Percentiles rank a stretch among this genome's conserved stretches.
These are phyloP conservation scores for Chrysoporthe puriensis DNA, from an alignment of 2,329 filamentous ascomycete genomes.

Conservation along the genomic window DNA sequence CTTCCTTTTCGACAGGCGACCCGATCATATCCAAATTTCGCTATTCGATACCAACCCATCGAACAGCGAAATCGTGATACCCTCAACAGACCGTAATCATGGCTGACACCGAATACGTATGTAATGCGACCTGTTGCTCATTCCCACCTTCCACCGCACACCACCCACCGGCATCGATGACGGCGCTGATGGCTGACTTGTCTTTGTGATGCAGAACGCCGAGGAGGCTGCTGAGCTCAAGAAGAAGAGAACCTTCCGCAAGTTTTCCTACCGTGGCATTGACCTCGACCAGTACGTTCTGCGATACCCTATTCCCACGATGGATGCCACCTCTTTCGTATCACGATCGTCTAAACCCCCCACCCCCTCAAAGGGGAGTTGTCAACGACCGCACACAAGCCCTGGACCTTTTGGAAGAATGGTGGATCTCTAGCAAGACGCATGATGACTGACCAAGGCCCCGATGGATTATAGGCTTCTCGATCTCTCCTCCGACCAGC, in stretches of 20 bases:
- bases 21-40: conserved; percentile 32
- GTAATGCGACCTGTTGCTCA: conserved; percentile 32
- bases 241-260: conserved; percentile 99
- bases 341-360: conserved; percentile 5
- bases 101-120: conserved; percentile 63
- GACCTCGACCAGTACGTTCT: conserved; percentile 95
- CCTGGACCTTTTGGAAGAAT: conserved; percentile 32
- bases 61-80: conserved; percentile 42
- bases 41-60: conserved; percentile 43
- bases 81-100: conserved; percentile 61
- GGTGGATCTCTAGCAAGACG: background rate
- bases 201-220: conserved; percentile 69
- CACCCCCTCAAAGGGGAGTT: background rate
- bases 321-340: background rate
- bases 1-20: conserved; percentile 19
- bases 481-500: conserved; percentile 97
- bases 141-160: background rate
- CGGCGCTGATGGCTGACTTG: conserved; percentile 26
- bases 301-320: background rate
- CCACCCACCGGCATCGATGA: conserved; percentile 16
- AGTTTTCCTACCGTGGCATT: conserved; percentile 99
- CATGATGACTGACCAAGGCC: conserved; percentile 18
- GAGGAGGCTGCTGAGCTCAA: conserved; percentile 99
- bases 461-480: conserved; percentile 71
- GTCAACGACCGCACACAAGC: background rate